Evolutionary conservation across 192 early-diverging fungal species (phyloP).

Genomic region (Coemansia umbellata): DNA sequence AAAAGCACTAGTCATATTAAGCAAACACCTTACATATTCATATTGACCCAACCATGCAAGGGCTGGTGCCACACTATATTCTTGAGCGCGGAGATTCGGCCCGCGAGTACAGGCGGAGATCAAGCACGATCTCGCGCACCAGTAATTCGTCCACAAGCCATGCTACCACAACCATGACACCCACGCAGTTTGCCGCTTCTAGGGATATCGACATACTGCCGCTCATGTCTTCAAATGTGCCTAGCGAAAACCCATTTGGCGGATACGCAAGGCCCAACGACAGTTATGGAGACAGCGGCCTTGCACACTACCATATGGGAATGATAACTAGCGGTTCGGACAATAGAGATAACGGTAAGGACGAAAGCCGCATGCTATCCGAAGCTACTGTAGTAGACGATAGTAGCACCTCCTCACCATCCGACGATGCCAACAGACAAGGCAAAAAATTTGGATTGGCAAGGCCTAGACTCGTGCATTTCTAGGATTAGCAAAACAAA

Average conservation of each 20-base stretch:
- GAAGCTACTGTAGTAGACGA: not conserved
- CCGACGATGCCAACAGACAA: not conserved
- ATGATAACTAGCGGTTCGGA: too few relatives aligned
- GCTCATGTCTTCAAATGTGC: not conserved
- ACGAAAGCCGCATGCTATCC: not conserved
- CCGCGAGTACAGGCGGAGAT: constrained; percentile 41
- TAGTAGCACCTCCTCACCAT: not conserved
- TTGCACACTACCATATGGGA: not conserved
- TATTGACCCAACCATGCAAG: constrained; percentile 7
- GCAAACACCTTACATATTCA: too few relatives aligned
- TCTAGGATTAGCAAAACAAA: too few relatives aligned
- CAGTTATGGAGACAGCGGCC: not conserved
- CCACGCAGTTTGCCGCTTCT: too few relatives aligned
- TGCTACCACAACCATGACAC: too few relatives aligned
- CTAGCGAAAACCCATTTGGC: not conserved
- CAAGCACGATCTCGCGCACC: constrained; percentile 36
- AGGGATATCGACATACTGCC: not conserved
- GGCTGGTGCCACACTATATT: constrained; percentile 30
- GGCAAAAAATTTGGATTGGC: constrained; percentile 15
- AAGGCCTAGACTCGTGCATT: constrained; percentile 14
- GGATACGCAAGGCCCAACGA: not conserved
- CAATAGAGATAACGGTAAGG: not conserved
- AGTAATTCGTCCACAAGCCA: constrained; percentile 28
- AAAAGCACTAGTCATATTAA: too few relatives aligned
- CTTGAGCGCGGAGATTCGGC: constrained; percentile 40